These are phyloP conservation scores for Pseudocohnilembus persalinus DNA, from an alignment of 169 alveolate genomes.

Conservation along the genomic window DNA sequence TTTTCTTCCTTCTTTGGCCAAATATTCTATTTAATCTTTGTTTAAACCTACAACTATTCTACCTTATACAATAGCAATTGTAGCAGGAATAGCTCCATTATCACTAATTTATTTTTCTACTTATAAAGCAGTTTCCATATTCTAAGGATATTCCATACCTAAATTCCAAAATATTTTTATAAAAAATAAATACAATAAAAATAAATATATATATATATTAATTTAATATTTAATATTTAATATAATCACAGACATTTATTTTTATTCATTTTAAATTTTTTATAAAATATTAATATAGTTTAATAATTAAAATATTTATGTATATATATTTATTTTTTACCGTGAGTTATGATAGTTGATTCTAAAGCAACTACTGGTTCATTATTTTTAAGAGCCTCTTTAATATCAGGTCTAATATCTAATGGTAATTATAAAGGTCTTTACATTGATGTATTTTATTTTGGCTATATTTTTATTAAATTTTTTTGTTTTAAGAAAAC, in stretches of 20 bases:
- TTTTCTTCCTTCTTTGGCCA: slow-evolving; percentile 62
- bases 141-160: slow-evolving; percentile 88
- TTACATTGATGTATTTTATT: background rate
- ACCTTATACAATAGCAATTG: slow-evolving; percentile 81
- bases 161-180: no score
- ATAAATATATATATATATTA: no score
- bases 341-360: slow-evolving; percentile 87
- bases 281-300: no score
- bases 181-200: no score
- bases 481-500: no score
- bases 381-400: slow-evolving; percentile 51
- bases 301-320: background rate
- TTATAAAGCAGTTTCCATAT: slow-evolving; percentile 71
- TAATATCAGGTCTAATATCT: slow-evolving; percentile 25
- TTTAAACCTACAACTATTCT: slow-evolving; percentile 73
- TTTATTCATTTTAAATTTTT: no score
- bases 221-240: no score
- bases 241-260: no score
- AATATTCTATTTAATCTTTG: slow-evolving; percentile 62
- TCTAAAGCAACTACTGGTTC: slow-evolving; percentile 85
- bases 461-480: no score
- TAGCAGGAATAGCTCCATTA: slow-evolving; percentile 85
- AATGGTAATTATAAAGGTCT: background rate
- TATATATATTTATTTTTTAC: background rate
- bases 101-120: slow-evolving; percentile 72